These are phyloP conservation scores for Trametes hirsuta DNA, from an alignment of 1,284 basidiomycete species.

Conservation along the genomic window DNA sequence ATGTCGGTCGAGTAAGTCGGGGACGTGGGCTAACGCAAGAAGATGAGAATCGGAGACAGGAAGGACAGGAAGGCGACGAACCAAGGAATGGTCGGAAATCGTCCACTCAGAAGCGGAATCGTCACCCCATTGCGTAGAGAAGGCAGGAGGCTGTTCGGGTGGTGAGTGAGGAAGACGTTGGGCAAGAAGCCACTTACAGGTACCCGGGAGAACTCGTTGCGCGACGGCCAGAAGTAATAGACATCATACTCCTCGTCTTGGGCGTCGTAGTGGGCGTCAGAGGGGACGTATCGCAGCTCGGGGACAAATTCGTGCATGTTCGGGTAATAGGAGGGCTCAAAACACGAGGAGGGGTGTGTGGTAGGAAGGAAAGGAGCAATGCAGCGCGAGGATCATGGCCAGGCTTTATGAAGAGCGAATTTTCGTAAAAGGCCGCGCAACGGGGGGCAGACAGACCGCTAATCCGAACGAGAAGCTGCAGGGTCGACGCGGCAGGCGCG, in stretches of 20 bases:
- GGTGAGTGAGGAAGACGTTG: neutral
- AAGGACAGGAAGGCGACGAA: neutral
- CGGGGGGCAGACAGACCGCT: conserved; percentile 5
- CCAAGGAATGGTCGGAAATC: conserved; percentile 4
- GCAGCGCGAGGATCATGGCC: conserved; percentile 7
- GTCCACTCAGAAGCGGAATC: conserved; percentile 4
- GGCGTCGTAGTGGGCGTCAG: neutral
- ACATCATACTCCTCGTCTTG: conserved; percentile 21
- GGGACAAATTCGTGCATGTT: conserved; percentile 16
- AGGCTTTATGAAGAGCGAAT: conserved; percentile 9
- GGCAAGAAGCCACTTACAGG: neutral
- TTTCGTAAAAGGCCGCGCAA: conserved; percentile 16
- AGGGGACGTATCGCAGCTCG: conserved; percentile 2
- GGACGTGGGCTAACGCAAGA: neutral
- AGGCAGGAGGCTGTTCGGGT: neutral
- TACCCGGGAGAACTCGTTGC: conserved; percentile 7
- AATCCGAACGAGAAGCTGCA: conserved; percentile 18
- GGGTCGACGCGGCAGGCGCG: conserved; percentile 16
- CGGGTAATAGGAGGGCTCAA: neutral
- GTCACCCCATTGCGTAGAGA: neutral
- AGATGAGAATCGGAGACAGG: neutral
- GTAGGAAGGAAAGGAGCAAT: conserved; percentile 2
- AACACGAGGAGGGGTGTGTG: neutral
- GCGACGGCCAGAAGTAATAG: conserved; percentile 13
- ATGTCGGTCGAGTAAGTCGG: conserved; percentile 6